Conservation (phyloP, 2,329 filamentous ascomycete genomes). For the Trichoderma aggressivum region DNA sequence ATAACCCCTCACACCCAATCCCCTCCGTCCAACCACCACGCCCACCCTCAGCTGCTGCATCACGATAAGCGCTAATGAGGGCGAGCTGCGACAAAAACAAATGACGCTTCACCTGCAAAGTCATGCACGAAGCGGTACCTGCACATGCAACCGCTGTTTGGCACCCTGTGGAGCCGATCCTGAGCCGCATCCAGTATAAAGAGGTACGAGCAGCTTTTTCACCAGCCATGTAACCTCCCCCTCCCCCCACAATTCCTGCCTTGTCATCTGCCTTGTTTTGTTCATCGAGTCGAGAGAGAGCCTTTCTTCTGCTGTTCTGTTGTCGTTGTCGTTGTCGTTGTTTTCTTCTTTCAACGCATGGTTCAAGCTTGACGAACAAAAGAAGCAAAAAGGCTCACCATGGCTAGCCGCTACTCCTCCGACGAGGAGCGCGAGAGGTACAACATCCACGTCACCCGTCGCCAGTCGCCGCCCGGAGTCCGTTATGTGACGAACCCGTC, state of each 20-base stretch:
- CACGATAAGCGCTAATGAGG: slow-evolving; percentile 2
- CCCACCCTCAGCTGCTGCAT: background rate
- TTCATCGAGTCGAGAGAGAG: background rate
- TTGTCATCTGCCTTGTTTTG: background rate
- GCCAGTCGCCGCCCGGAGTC: slow-evolving; percentile 40
- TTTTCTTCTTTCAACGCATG: background rate
- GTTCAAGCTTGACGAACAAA: background rate
- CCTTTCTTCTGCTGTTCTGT: background rate
- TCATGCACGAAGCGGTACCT: background rate
- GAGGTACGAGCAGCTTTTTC: background rate
- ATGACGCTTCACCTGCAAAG: background rate
- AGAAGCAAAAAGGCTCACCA: slow-evolving; percentile 16
- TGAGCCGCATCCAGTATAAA: slow-evolving; percentile 11
- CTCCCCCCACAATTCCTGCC: background rate
- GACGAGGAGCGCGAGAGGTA: slow-evolving; percentile 47
- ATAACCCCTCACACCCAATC: background rate
- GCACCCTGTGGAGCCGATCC: slow-evolving; percentile 7
- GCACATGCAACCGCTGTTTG: slow-evolving; percentile 8
- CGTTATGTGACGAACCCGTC: slow-evolving; percentile 46
- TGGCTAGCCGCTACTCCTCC: slow-evolving; percentile 45
- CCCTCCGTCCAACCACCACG: background rate
- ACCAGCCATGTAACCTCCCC: background rate
- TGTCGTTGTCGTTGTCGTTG: too few relatives aligned
- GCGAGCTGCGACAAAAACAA: background rate
- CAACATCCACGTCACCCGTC: slow-evolving; percentile 48